Base-by-base conservation (phyloP, 345 rosid genomes). In the Stellera chamaejasme region DNA sequence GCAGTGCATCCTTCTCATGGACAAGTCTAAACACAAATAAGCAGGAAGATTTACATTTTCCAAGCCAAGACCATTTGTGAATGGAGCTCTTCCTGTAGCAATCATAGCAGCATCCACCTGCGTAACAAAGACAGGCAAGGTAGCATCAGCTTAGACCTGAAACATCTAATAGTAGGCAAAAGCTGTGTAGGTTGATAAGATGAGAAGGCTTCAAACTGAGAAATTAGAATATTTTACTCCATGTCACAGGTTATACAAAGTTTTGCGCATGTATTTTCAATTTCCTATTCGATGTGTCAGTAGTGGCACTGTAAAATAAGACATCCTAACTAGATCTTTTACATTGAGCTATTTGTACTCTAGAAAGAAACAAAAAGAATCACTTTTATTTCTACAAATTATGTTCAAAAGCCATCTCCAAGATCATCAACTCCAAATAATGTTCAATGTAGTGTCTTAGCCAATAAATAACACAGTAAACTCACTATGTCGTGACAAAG, bases 71-170 rank as follows among this genome's bases (percentile, higher is more conserved):
- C 96, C 96, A 59, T 80, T 81, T 11, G 99, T 93, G 75, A 87
- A 93, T 58, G 99, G 99, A 61, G 99, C 99, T 72, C 99, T 79
- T 72, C 99, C 99, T 54, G 99, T 93, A 32, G 99, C 99, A 77
- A 93, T 93, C 42, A 93, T 71, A 66, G 99, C 99, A 26, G 97
- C 88, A 79, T 93, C 97, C 54, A 90, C 95, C 99, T 93, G 67
- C 23, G 71, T 55, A 58, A 50, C 48, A 70, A 66, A 50, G 26
- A 32, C 48, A 52, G 53, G 36, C 15, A 46, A 46, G 16, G 51
- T 54, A 36, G 16, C 54, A 59, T 47, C 51, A 19, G 41, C 11
- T 16, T n/a, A 9, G 23, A 15, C 4, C 28, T 28, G 41, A 55
- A 5, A 8, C 11, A 32, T 32, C 39, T 47, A 48, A 0, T 36